Base-by-base conservation (phyloP, 179 eudicot genomes). In the Drosera spatulata region DNA sequence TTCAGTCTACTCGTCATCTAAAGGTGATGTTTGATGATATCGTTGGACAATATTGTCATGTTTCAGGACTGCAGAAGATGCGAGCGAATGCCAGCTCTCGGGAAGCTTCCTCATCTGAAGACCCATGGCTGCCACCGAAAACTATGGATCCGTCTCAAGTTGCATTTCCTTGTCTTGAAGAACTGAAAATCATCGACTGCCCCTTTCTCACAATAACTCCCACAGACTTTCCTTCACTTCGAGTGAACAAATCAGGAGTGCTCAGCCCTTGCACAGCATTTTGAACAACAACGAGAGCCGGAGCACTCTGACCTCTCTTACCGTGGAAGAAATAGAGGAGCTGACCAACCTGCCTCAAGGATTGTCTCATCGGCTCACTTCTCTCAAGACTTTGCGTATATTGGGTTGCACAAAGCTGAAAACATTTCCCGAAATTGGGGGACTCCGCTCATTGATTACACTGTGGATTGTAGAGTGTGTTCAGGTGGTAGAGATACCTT, bases 381-480 rank as follows among this genome's bases (percentile, higher is more conserved):
- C 40, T n/a, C 44, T 60, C 15, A 5, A 15, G 11, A 48, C 41
- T 14, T 14, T 58, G 11, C 6, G 45, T 6, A 42, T 67, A 5
- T 9, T 2, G 5, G 2, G 3, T 11, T 56, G 58, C 49, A 10
- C 4, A 48, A 7, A 10, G 2, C 13, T 67, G 38, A n/a, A 4
- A 4, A 37, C n/a, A 48, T 48, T 62, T 13, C 58, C 14, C 8
- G 48, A 51, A 50, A 3, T 62, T 4, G 49, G 43, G 9, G 58
- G 62, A 11, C 60, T 69, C 39, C 13, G 15, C 0, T 46, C 13
- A 2, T 39, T 69, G 33, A 2, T 51, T 15, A 0, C 3, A 9
- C 58, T 50, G 41, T 2, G 0, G 1, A 49, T 51, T 0, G 0
- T 0, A 0, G 0, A 12, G 0, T 52, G 57, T 39, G 2, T 0